phyloP scores from a whole-genome alignment of 2,329 filamentous ascomycete genomes.

The Elsinoe fawcettii region DNA sequence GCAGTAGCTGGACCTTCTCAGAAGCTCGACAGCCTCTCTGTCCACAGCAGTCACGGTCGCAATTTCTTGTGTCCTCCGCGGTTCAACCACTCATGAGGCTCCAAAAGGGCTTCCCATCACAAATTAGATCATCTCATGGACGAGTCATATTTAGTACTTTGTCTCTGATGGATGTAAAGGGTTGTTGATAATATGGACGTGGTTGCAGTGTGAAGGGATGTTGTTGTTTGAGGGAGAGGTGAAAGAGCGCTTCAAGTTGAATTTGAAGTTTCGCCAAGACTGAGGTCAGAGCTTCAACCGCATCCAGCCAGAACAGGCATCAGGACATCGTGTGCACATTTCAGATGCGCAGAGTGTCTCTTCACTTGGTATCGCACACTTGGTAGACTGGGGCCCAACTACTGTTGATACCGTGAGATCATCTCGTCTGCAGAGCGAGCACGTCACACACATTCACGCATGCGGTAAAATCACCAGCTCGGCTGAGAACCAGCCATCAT shows the following conservation, averaged over 20 bases:
- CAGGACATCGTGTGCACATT: not conserved
- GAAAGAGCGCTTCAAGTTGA: not conserved
- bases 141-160: conserved; percentile 5
- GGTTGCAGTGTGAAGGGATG: not conserved
- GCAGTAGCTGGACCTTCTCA: conserved; percentile 14
- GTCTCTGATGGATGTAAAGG: not conserved
- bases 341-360: no score
- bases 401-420: no score
- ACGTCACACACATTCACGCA: conserved; percentile 6
- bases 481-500: conserved; percentile 36
- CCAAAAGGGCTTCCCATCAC: not conserved
- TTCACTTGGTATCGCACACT: no score
- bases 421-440: no score
- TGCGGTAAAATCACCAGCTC: conserved; percentile 23
- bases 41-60: conserved; percentile 18
- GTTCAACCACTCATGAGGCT: conserved; percentile 17
- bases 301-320: not conserved
- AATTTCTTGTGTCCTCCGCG: conserved; percentile 17
- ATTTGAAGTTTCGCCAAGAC: conserved; percentile 12
- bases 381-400: no score
- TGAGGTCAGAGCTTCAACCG: conserved; percentile 4
- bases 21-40: conserved; percentile 7
- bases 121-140: conserved; percentile 10
- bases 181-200: not conserved
- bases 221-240: not conserved